Evolutionary conservation across 106 monocot genomes (phyloP).

Genomic region (Ottelia alismoides): DNA sequence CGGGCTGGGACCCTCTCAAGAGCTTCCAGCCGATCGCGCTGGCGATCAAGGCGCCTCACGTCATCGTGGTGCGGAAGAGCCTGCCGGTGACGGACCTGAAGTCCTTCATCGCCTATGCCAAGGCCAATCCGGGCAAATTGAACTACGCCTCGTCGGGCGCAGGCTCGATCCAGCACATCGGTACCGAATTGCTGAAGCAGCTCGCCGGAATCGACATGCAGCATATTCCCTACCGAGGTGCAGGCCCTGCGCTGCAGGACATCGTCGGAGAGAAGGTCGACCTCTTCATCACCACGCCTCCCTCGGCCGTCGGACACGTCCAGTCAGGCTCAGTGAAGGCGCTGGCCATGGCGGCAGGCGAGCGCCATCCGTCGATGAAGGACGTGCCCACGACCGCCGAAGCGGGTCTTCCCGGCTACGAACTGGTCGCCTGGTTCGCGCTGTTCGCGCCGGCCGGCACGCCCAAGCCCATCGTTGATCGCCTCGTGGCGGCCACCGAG

Average conservation of each 20-base stretch:
- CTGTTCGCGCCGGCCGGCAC: not conserved
- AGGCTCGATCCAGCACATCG: not conserved
- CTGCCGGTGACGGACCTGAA: not conserved
- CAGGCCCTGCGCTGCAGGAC: not conserved
- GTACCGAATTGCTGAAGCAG: not conserved
- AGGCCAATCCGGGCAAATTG: not conserved
- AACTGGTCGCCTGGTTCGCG: not conserved
- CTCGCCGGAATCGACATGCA: not conserved
- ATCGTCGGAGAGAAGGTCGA: not conserved
- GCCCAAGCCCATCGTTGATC: not conserved
- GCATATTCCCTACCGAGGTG: not conserved
- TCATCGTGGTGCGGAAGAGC: not conserved
- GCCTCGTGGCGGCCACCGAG: too few species aligned
- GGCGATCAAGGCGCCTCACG: not conserved
- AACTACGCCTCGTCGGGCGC: not conserved
- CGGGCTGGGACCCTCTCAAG: too few species aligned
- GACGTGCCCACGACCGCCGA: not conserved
- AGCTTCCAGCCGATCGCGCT: not conserved
- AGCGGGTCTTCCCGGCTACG: not conserved
- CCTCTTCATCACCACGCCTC: not conserved
- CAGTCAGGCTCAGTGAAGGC: not conserved
- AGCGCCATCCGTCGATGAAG: not conserved
- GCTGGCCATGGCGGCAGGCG: not conserved
- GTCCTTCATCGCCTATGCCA: not conserved
- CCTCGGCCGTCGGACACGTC: not conserved